phyloP scores from a whole-genome alignment of 768 basidiomycete species.

The Lenzites betulinus region DNA sequence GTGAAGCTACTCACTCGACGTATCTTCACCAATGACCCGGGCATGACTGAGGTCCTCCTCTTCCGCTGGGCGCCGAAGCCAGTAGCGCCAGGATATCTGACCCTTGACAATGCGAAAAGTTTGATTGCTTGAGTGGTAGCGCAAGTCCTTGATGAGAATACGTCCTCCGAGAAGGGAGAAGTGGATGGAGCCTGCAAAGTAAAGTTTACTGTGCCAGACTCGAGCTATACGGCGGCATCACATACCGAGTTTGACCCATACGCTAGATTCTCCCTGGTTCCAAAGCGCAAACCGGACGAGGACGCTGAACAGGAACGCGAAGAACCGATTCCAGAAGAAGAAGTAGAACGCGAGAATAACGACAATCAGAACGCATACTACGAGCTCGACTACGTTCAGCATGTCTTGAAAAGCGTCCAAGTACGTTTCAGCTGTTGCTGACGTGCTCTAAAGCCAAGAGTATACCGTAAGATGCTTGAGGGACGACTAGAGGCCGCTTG shows the following conservation, averaged over 20 bases:
- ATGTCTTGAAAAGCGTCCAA: constrained; percentile 43
- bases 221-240: neutral
- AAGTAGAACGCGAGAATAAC: constrained; percentile 67
- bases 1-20: constrained; percentile 40
- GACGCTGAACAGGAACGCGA: constrained; percentile 68
- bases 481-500: neutral
- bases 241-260: constrained; percentile 84
- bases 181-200: constrained; percentile 76
- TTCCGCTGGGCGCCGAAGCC: constrained; percentile 80
- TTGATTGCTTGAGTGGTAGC: constrained; percentile 92
- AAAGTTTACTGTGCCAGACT: neutral
- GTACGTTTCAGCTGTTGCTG: no score
- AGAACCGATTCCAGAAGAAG: constrained; percentile 90
- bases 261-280: constrained; percentile 73
- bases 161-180: constrained; percentile 87
- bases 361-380: constrained; percentile 60
- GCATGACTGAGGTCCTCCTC: constrained; percentile 63
- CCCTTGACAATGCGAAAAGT: constrained; percentile 83
- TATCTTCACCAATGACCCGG: constrained; percentile 50
- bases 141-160: constrained; percentile 83
- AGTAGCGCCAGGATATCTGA: constrained; percentile 91
- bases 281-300: constrained; percentile 73
- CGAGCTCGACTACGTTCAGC: constrained; percentile 61
- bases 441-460: no score
- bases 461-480: no score